Evolutionary conservation across 257 asterid species (phyloP), one percentile per base, ranked within the genome.

Genomic region (Cordia subcordata): DNA sequence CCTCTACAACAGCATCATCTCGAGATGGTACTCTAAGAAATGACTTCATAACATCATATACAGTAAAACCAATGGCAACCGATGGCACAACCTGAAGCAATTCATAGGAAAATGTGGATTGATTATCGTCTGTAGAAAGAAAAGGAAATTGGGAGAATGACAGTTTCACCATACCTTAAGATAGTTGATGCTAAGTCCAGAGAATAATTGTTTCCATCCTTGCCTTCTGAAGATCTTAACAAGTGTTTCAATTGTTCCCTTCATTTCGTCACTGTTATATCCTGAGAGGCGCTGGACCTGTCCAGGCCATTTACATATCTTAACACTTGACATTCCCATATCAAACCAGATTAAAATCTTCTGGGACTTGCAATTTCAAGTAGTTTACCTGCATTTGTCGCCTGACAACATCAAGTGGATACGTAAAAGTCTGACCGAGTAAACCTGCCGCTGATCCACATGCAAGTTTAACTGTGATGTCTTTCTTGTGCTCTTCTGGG

Each of bases 101-200:
- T 10, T 57, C 53, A 27, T 21, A 57, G 63, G 14, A 44, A 33
- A 37, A 40, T 20, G 44, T 13, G n/a, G 6, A 42, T 15, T 19
- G 15, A 61, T 53, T 66, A 66, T 54, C 5, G 23, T 55, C 60
- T 49, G 13, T 11, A 39, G 39, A 35, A 4, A 13, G 23, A 42
- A 13, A 46, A 35, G 14, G 61, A 49, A 75, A 67, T 53, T 23
- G 67, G 52, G 14, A 39, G 19, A 2, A 13, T 17, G 11, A 20
- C 0, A 60, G 20, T 37, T 19, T 42, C 32, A 4, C 22, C 53
- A 73, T 65, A 85, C 98, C 95, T 91, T 91, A 16, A 91, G 72
- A 77, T 91, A 91, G 79, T 91, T 91, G 72, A 91, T 86, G 84
- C 96, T 91, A 49, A 91, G 98, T 68, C 96, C 98, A 0, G 96